Conservation (phyloP, 2,329 filamentous ascomycete species). For the Mycosphaerella sp. region DNA sequence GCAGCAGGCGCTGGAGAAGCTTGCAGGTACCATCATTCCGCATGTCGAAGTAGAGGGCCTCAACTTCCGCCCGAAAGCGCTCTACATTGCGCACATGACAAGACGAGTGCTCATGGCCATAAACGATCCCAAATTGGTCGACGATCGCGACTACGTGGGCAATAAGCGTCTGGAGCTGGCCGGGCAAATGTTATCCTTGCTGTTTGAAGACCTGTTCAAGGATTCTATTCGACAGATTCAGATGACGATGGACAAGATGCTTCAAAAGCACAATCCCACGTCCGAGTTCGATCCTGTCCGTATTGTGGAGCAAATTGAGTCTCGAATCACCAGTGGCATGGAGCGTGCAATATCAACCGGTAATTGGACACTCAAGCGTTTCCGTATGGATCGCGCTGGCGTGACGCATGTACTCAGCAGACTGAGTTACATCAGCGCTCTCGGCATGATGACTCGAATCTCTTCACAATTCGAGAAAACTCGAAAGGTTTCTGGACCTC, state of each 20-base stretch:
- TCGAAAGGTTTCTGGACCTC: slow-evolving; percentile 87
- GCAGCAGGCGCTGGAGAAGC: slow-evolving; percentile 85
- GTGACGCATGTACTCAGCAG: slow-evolving; percentile 95
- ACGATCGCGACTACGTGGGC: slow-evolving; percentile 95
- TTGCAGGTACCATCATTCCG: slow-evolving; percentile 88
- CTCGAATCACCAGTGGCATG: slow-evolving; percentile 85
- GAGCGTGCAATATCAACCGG: slow-evolving; percentile 95
- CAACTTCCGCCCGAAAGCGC: slow-evolving; percentile 93
- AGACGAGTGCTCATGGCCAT: slow-evolving; percentile 92
- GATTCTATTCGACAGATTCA: slow-evolving; percentile 85
- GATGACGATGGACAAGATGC: slow-evolving; percentile 86
- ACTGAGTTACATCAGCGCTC: slow-evolving; percentile 89
- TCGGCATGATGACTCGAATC: slow-evolving; percentile 99
- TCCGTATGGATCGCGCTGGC: slow-evolving; percentile 96
- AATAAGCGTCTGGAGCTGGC: slow-evolving; percentile 95
- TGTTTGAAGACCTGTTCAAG: slow-evolving; percentile 98
- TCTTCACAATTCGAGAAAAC: slow-evolving; percentile 99
- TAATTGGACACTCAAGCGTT: slow-evolving; percentile 96
- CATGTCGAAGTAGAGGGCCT: slow-evolving; percentile 87
- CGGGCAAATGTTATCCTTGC: slow-evolving; percentile 82
- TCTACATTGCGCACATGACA: slow-evolving; percentile 96
- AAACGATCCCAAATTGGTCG: slow-evolving; percentile 80
- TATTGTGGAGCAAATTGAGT: slow-evolving; percentile 76
- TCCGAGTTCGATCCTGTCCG: slow-evolving; percentile 81
- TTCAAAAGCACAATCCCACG: slow-evolving; percentile 88